Conservation (phyloP, 345 rosid species). For the Hibiscus mutabilis region DNA sequence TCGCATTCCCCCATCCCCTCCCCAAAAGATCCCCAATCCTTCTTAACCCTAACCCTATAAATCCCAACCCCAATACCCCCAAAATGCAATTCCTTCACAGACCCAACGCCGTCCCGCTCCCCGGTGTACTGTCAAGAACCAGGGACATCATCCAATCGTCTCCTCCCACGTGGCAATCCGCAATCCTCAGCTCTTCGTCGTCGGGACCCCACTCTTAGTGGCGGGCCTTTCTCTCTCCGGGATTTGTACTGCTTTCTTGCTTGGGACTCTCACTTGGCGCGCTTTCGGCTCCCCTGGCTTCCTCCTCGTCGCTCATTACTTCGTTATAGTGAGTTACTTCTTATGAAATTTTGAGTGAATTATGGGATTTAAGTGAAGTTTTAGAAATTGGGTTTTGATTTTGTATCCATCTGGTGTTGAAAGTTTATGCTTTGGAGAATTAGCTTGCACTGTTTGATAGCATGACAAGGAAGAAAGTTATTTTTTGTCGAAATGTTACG, state of each 20-base stretch:
- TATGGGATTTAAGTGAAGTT: background rate
- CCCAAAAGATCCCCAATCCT: slow-evolving; percentile 14
- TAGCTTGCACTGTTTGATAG: background rate
- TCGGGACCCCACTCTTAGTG: slow-evolving; percentile 70
- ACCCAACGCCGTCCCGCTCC: slow-evolving; percentile 30
- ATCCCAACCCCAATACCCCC: background rate
- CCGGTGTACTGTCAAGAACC: slow-evolving; percentile 45
- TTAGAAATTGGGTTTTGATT: background rate
- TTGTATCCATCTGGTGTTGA: background rate
- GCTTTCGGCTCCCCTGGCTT: slow-evolving; percentile 85
- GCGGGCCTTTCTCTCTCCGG: slow-evolving; percentile 77
- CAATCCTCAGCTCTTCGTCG: slow-evolving; percentile 64
- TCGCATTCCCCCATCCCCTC: slow-evolving; percentile 14
- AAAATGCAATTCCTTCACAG: slow-evolving; percentile 25
- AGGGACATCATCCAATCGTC: slow-evolving; percentile 46
- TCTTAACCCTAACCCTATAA: background rate
- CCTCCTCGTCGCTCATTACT: slow-evolving; percentile 76
- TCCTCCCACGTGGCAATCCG: slow-evolving; percentile 76
- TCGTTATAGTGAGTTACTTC: slow-evolving; percentile 39
- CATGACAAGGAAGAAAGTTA: background rate
- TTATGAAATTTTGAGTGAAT: background rate
- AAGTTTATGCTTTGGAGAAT: background rate
- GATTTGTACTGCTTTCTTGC: slow-evolving; percentile 73
- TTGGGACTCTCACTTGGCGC: slow-evolving; percentile 93
- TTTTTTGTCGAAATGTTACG: background rate